These are phyloP conservation scores for Albugo candida DNA, from an alignment of 352 stramenopile genomes.

Conservation along the genomic window DNA sequence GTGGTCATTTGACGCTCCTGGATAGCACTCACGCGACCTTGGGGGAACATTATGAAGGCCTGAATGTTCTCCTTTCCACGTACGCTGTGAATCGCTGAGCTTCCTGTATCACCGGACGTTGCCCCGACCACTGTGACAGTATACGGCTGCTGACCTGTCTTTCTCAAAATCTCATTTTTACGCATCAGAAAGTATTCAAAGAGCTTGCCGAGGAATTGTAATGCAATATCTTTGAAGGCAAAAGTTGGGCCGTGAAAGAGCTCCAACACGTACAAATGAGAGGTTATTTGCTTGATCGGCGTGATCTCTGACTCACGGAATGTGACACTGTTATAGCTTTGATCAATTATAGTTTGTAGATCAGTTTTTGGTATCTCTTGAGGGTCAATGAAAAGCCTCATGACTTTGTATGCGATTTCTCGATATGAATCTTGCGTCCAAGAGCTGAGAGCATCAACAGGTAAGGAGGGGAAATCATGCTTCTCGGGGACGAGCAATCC, in stretches of 20 bases:
- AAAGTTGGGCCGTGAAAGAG: constrained; percentile 99
- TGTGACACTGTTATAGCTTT: constrained; percentile 80
- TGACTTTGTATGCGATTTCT: constrained; percentile 87
- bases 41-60: constrained; percentile 96
- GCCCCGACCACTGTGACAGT: constrained; percentile 93
- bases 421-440: constrained; percentile 87
- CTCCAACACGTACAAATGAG: constrained; percentile 85
- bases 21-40: constrained; percentile 90
- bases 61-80: constrained; percentile 94
- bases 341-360: constrained; percentile 81
- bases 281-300: constrained; percentile 82
- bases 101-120: constrained; percentile 96
- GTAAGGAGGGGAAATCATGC: constrained; percentile 60
- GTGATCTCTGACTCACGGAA: constrained; percentile 90
- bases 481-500: constrained; percentile 65
- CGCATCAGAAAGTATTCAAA: constrained; percentile 97
- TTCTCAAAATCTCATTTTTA: constrained; percentile 26
- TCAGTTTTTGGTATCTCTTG: constrained; percentile 85
- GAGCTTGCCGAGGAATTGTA: constrained; percentile 98
- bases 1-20: constrained; percentile 99
- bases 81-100: constrained; percentile 95
- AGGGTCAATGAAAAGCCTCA: constrained; percentile 91
- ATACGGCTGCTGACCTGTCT: constrained; percentile 44
- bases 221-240: constrained; percentile 98
- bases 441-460: constrained; percentile 33